These are phyloP conservation scores for Colletotrichum magnum DNA, from an alignment of 2,329 filamentous ascomycete genomes.

Conservation along the genomic window DNA sequence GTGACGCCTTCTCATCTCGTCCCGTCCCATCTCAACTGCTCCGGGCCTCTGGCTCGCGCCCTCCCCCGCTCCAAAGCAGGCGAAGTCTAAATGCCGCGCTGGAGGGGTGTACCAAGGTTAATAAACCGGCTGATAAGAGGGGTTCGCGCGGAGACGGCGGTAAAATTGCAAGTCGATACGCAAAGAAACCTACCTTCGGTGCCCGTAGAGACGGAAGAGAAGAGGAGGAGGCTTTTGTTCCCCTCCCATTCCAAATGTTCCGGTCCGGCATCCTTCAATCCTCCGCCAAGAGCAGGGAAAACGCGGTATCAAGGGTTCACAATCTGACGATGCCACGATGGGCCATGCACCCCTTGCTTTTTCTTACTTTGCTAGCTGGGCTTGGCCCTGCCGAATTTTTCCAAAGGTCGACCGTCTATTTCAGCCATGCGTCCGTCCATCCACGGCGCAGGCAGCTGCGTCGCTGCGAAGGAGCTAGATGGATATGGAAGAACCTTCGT, in stretches of 20 bases:
- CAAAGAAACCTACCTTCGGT: too few relatives aligned
- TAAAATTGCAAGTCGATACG: not conserved
- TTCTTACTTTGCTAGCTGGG: constrained; percentile 8
- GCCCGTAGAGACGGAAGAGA: not conserved
- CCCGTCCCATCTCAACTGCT: not conserved
- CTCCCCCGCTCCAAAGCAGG: not conserved
- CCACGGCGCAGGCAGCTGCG: not conserved
- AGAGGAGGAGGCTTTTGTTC: not conserved
- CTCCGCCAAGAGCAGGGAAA: constrained; percentile 20
- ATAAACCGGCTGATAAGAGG: not conserved
- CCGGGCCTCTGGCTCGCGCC: constrained; percentile 11
- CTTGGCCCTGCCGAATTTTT: constrained; percentile 12
- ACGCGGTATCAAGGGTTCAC: constrained; percentile 17
- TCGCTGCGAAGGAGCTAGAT: not conserved
- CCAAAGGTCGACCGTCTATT: too few relatives aligned
- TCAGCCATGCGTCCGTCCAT: not conserved
- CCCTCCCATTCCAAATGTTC: not conserved
- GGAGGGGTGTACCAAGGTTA: not conserved
- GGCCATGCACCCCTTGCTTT: constrained; percentile 7
- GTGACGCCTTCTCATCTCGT: constrained; percentile 1
- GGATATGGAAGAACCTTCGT: not conserved
- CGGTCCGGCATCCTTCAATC: constrained; percentile 6
- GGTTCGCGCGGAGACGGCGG: constrained; percentile 1
- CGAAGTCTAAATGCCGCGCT: not conserved
- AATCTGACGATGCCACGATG: constrained; percentile 10